Percentiles rank a stretch among this genome's conserved stretches.
phyloP scores from a whole-genome alignment of 345 rosid species.

The Rhizophora mangle region DNA sequence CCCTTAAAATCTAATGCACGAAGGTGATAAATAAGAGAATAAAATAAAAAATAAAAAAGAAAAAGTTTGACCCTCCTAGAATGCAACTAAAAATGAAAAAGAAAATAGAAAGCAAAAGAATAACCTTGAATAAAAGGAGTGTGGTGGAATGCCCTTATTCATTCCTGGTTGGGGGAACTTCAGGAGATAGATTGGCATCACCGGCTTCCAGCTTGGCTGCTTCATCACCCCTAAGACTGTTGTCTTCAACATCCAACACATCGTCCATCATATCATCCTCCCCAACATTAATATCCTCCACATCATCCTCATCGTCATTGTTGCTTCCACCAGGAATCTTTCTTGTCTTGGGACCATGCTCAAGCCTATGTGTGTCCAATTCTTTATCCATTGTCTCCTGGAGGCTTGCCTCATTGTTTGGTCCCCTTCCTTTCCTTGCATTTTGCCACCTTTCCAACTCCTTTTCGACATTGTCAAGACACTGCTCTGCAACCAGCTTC shows the following conservation, averaged over 20 bases:
- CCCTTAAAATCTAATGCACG: not conserved
- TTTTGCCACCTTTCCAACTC: conserved; percentile 97
- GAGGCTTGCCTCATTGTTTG: conserved; percentile 53
- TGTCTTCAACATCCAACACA: conserved; percentile 68
- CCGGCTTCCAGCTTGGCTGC: conserved; percentile 32
- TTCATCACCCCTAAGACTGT: conserved; percentile 49
- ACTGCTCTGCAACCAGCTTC: conserved; percentile 69
- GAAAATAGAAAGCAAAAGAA: not conserved
- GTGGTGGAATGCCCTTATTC: not conserved
- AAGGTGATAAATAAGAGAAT: not conserved
- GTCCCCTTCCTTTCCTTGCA: conserved; percentile 70
- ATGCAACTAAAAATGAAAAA: not conserved
- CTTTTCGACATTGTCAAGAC: conserved; percentile 69
- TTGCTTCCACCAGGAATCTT: conserved; percentile 68
- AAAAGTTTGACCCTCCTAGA: not conserved
- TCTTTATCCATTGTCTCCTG: conserved; percentile 99
- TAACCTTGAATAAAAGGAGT: not conserved
- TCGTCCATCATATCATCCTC: conserved; percentile 96
- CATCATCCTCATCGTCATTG: conserved; percentile 79
- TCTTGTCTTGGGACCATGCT: conserved; percentile 94
- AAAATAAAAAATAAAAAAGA: no score
- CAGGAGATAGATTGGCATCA: conserved; percentile 5
- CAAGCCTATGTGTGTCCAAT: conserved; percentile 82
- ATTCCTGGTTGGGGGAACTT: conserved; percentile 8
- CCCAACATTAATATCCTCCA: conserved; percentile 81